A percentile compares a stretch with the other conserved stretches of the same genome.
Evolutionary conservation across 345 rosid species (phyloP).

Genomic region (Linum trigynum): DNA sequence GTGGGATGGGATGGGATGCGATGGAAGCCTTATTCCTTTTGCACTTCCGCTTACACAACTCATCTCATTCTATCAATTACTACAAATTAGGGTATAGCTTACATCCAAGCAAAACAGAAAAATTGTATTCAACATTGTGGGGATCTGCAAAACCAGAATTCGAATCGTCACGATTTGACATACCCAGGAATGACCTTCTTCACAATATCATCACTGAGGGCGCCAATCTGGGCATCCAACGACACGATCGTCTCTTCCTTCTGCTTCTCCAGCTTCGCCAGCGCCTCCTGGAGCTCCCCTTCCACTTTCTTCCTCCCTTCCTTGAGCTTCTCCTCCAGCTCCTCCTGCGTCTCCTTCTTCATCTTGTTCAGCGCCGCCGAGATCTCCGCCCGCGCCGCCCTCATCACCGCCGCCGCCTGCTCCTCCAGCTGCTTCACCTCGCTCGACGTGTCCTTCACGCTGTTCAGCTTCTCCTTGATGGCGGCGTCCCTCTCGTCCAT

Average conservation of each 20-base stretch:
- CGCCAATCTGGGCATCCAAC: constrained; percentile 74
- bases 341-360: constrained; percentile 87
- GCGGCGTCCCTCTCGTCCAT: constrained; percentile 74
- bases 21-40: too few species aligned
- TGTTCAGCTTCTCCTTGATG: constrained; percentile 65
- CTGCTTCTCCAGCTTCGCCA: constrained; percentile 67
- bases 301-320: constrained; percentile 77
- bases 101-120: too few species aligned
- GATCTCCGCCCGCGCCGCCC: constrained; percentile 85
- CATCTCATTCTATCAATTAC: too few species aligned
- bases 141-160: too few species aligned
- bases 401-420: constrained; percentile 66
- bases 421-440: constrained; percentile 90
- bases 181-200: constrained; percentile 72
- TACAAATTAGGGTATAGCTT: too few species aligned
- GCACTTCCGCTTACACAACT: too few species aligned
- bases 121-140: too few species aligned
- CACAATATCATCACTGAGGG: constrained; percentile 71
- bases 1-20: too few species aligned
- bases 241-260: constrained; percentile 70
- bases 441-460: constrained; percentile 66
- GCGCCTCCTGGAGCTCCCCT: constrained; percentile 68
- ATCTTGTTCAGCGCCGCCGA: constrained; percentile 76
- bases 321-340: constrained; percentile 50
- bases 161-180: constrained; percentile 10